Evolutionary conservation across 164 flowering plant species (phyloP).

Genomic region (Umbellularia californica): DNA sequence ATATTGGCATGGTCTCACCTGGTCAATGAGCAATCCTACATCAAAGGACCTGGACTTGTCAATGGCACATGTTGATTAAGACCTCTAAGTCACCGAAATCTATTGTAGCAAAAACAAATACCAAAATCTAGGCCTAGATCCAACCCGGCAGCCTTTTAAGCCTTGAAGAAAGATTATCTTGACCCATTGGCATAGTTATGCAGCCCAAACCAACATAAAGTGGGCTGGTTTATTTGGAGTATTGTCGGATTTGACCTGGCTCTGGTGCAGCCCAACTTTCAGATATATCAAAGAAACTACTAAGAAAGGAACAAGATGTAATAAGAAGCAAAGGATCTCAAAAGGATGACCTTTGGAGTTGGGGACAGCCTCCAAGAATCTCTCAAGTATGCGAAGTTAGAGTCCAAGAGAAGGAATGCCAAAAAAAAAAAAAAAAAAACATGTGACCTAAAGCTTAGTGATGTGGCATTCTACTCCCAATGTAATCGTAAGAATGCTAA

Average conservation of each 20-base stretch:
- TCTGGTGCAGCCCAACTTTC: background rate
- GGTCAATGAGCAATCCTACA: too few species aligned
- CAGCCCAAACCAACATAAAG: too few species aligned
- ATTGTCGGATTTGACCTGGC: background rate
- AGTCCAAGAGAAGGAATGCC: background rate
- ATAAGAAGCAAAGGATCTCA: background rate
- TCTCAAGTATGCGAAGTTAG: background rate
- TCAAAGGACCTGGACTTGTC: too few species aligned
- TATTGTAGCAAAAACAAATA: too few species aligned
- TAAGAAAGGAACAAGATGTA: background rate
- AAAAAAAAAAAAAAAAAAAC: background rate
- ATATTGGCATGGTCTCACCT: too few species aligned
- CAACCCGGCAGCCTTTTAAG: too few species aligned
- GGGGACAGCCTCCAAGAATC: background rate
- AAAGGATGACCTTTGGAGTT: background rate
- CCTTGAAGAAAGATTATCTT: too few species aligned
- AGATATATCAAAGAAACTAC: background rate
- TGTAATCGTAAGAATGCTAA: background rate
- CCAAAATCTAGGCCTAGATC: too few species aligned
- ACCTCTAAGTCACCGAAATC: too few species aligned
- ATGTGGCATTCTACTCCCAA: conserved; percentile 2
- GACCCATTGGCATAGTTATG: too few species aligned
- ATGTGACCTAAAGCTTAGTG: background rate
- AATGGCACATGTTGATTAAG: too few species aligned
- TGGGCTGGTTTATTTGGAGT: background rate